Evolutionary conservation across 129 eudicot species (phyloP).

Genomic region (Calendula officinalis): DNA sequence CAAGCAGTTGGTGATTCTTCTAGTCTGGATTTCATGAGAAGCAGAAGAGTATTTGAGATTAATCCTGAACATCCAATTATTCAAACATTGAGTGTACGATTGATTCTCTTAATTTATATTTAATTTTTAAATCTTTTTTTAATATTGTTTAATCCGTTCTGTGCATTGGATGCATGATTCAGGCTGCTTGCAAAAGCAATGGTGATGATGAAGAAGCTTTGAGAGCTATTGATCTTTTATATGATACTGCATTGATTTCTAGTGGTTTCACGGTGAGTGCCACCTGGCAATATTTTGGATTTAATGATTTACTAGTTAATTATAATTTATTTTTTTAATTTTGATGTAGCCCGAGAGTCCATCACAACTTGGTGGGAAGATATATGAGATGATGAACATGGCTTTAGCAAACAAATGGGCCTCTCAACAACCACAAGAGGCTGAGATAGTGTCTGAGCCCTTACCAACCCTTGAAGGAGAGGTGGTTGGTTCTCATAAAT

Average conservation of each 20-base stretch:
- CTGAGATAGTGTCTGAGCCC: conserved; percentile 48
- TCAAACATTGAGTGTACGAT: conserved; percentile 65
- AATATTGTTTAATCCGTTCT: neutral
- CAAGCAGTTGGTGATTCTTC: conserved; percentile 73
- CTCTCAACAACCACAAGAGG: conserved; percentile 46
- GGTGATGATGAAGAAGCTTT: conserved; percentile 85
- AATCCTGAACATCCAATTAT: conserved; percentile 86
- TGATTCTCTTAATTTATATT: neutral
- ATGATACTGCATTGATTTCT: conserved; percentile 84
- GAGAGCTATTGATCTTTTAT: conserved; percentile 89
- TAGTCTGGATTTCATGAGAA: conserved; percentile 74
- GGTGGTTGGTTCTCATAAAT: conserved; percentile 63
- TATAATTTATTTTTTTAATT: neutral
- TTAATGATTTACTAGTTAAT: neutral
- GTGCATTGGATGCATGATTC: conserved; percentile 35
- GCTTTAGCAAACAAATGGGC: conserved; percentile 84
- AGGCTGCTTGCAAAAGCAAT: conserved; percentile 71
- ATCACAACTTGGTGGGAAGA: conserved; percentile 83
- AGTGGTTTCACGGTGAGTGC: conserved; percentile 90
- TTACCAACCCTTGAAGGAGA: conserved; percentile 59
- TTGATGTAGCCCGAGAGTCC: conserved; percentile 92
- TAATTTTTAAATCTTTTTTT: neutral
- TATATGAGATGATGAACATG: conserved; percentile 91
- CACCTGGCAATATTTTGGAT: neutral
- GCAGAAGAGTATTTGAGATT: conserved; percentile 89